Evolutionary conservation across 1,284 basidiomycete genomes (phyloP).

Genomic region (Schizopora paradoxa): DNA sequence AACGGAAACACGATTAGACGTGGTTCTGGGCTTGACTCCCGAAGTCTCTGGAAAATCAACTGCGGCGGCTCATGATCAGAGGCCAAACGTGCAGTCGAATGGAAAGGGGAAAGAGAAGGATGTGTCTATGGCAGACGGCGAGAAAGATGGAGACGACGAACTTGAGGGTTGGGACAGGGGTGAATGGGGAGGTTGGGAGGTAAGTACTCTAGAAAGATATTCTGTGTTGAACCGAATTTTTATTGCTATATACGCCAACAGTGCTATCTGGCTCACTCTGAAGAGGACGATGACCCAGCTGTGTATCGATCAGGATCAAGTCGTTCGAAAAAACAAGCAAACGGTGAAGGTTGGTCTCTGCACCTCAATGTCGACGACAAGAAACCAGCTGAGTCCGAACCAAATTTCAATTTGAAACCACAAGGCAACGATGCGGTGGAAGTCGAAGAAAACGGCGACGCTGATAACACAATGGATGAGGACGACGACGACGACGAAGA

Average conservation of each 20-base stretch:
- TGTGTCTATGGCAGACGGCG: conserved; percentile 33
- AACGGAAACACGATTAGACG: conserved; percentile 78
- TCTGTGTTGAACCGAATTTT: conserved; percentile 11
- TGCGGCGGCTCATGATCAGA: no score
- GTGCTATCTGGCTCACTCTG: conserved; percentile 93
- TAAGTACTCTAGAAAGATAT: conserved; percentile 33
- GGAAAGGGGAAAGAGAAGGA: conserved; percentile 29
- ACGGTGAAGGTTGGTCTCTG: conserved; percentile 19
- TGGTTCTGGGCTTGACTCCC: conserved; percentile 88
- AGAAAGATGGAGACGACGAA: conserved; percentile 20
- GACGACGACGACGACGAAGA: conserved; percentile 39
- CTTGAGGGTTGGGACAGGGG: conserved; percentile 66
- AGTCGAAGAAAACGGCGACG: conserved; percentile 33
- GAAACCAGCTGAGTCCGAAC: conserved; percentile 20
- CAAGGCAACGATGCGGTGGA: conserved; percentile 18
- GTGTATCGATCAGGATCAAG: conserved; percentile 75
- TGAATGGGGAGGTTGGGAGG: conserved; percentile 94
- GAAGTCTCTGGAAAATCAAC: no score
- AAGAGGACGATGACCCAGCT: conserved; percentile 91
- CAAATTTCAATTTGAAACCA: conserved; percentile 26
- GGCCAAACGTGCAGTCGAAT: conserved; percentile 31
- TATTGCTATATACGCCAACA: conserved; percentile 24
- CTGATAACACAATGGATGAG: conserved; percentile 8
- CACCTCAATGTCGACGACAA: no score
- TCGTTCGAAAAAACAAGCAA: no score